phyloP scores from a whole-genome alignment of 495 filamentous ascomycete genomes.

The Podospora comata region DNA sequence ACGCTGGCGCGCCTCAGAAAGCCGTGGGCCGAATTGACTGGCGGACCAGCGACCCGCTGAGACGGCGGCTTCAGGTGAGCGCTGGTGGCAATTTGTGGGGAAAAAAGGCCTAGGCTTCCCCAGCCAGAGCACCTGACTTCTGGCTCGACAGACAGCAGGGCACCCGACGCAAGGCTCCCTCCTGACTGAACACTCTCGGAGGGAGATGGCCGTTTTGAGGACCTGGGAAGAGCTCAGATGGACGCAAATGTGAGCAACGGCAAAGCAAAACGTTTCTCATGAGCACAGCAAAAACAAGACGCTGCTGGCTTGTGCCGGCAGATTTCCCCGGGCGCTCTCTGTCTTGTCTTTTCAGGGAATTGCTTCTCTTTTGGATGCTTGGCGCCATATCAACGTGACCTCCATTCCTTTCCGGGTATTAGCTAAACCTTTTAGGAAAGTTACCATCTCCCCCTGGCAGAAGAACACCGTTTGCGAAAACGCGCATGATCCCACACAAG shows the following conservation, averaged over 20 bases:
- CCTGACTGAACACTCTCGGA: constrained; percentile 29
- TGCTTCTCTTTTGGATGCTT: constrained; percentile 24
- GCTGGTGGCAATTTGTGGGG: constrained; percentile 35
- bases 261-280: background rate
- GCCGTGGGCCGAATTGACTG: constrained; percentile 22
- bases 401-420: constrained; percentile 29
- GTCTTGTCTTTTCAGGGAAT: constrained; percentile 19
- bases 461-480: constrained; percentile 28
- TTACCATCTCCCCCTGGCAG: constrained; percentile 7
- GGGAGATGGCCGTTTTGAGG: constrained; percentile 20
- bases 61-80: constrained; percentile 16
- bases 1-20: constrained; percentile 2
- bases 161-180: constrained; percentile 28
- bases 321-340: constrained; percentile 26
- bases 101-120: constrained; percentile 24
- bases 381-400: constrained; percentile 17
- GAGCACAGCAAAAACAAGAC: constrained; percentile 2
- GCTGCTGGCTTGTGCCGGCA: constrained; percentile 18
- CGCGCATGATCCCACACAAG: constrained; percentile 25
- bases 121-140: constrained; percentile 31
- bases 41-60: constrained; percentile 24
- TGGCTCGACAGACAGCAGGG: constrained; percentile 15
- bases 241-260: background rate
- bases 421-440: constrained; percentile 26
- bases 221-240: constrained; percentile 10